These are phyloP conservation scores for Ceratobasidium sp. DNA, from an alignment of 1,284 basidiomycete genomes.

Conservation along the genomic window DNA sequence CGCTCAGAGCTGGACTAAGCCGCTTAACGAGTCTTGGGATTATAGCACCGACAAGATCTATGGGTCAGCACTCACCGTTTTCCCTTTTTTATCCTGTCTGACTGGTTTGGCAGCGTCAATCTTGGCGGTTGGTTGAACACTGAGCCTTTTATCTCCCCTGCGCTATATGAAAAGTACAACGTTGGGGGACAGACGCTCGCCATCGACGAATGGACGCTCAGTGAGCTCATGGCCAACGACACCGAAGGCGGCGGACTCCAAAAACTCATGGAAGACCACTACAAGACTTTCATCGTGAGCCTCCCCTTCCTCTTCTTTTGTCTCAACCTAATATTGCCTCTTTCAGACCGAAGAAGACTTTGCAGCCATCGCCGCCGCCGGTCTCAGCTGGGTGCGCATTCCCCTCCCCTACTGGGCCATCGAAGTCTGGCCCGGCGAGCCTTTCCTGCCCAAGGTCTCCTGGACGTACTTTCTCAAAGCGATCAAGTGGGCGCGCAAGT, in stretches of 20 bases:
- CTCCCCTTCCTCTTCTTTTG: background rate
- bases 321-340: conserved; percentile 1
- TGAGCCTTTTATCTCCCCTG: conserved; percentile 65
- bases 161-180: conserved; percentile 57
- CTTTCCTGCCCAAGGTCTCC: conserved; percentile 60
- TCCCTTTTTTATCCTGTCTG: background rate
- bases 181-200: conserved; percentile 47
- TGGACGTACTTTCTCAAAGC: conserved; percentile 58
- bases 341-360: conserved; percentile 63
- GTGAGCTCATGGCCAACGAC: conserved; percentile 56
- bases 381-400: conserved; percentile 62
- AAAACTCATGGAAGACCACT: conserved; percentile 59
- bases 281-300: conserved; percentile 60
- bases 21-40: conserved; percentile 77
- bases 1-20: conserved; percentile 76
- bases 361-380: conserved; percentile 63
- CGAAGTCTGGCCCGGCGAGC: conserved; percentile 59
- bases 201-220: conserved; percentile 63
- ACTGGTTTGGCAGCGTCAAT: conserved; percentile 53
- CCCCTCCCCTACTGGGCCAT: conserved; percentile 65
- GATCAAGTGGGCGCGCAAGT: conserved; percentile 63
- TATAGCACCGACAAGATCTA: conserved; percentile 71
- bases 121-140: conserved; percentile 64
- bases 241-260: conserved; percentile 45
- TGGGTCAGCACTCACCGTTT: conserved; percentile 61